Percentiles rank a stretch among this genome's conserved stretches.
phyloP scores from a whole-genome alignment of 2,329 filamentous ascomycete species.

The Nannizziopsis arthrosporioides region DNA sequence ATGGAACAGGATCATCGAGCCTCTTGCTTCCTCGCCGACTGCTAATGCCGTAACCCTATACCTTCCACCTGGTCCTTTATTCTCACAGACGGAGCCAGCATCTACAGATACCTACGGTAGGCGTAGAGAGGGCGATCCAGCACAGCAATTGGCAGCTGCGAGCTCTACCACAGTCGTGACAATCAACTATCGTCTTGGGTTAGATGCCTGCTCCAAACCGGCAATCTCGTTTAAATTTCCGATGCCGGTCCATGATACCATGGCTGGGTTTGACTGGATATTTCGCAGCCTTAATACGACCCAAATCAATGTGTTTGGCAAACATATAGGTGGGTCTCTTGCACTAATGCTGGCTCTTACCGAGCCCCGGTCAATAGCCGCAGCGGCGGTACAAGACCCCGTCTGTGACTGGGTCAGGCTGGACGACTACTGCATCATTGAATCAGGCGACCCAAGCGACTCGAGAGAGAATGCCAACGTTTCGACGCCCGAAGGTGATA shows the following conservation, averaged over 20 bases:
- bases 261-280: conserved; percentile 32
- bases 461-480: background rate
- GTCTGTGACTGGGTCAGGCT: conserved; percentile 32
- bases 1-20: conserved; percentile 8
- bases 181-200: conserved; percentile 32
- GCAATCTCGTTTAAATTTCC: conserved; percentile 23
- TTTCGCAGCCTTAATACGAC: conserved; percentile 22
- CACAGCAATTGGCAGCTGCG: background rate
- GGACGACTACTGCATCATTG: conserved; percentile 29
- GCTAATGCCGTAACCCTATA: conserved; percentile 24
- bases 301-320: conserved; percentile 25
- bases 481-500: background rate
- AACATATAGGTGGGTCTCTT: conserved; percentile 31
- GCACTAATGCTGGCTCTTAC: conserved; percentile 35
- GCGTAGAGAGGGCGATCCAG: background rate
- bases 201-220: background rate
- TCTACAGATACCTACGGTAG: background rate
- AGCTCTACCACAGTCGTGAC: conserved; percentile 21
- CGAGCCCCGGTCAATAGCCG: conserved; percentile 25
- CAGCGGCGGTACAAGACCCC: conserved; percentile 26
- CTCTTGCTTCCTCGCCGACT: background rate
- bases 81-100: background rate
- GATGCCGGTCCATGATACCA: conserved; percentile 30
- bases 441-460: conserved; percentile 2
- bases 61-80: conserved; percentile 28